Conservation (phyloP, 257 asterid species). For the Forsythia suspensa region DNA sequence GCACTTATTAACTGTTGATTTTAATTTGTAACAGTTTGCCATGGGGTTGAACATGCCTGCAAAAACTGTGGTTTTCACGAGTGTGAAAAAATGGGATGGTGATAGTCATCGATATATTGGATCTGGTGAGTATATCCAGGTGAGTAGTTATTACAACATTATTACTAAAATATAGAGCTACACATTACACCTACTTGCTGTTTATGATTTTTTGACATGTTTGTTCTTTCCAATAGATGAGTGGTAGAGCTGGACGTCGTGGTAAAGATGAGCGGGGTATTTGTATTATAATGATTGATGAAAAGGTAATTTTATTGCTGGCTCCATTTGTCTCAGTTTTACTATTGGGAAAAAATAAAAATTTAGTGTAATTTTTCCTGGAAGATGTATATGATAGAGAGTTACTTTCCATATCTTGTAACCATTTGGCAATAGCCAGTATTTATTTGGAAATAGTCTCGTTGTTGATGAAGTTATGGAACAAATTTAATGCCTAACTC, state of each 20-base stretch:
- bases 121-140: constrained; percentile 99
- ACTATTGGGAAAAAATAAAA: neutral
- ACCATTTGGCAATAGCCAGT: constrained; percentile 7
- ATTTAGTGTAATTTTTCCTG: neutral
- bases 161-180: neutral
- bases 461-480: neutral
- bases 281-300: constrained; percentile 94
- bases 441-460: neutral
- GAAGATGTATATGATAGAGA: constrained; percentile 2
- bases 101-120: constrained; percentile 95
- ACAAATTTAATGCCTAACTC: neutral
- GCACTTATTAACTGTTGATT: constrained; percentile 21
- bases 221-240: constrained; percentile 62
- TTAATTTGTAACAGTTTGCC: constrained; percentile 59
- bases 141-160: constrained; percentile 36
- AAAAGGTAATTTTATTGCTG: constrained; percentile 51
- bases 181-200: constrained; percentile 9
- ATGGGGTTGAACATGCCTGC: constrained; percentile 99
- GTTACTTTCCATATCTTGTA: constrained; percentile 14
- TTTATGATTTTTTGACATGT: constrained; percentile 22
- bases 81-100: constrained; percentile 96
- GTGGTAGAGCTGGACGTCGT: constrained; percentile 99
- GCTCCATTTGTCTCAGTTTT: neutral
- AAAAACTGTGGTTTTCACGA: constrained; percentile 96
- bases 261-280: constrained; percentile 97